Evolutionary conservation across 2,329 filamentous ascomycete genomes (phyloP).

Genomic region (Ophidiomyces ophidiicola): DNA sequence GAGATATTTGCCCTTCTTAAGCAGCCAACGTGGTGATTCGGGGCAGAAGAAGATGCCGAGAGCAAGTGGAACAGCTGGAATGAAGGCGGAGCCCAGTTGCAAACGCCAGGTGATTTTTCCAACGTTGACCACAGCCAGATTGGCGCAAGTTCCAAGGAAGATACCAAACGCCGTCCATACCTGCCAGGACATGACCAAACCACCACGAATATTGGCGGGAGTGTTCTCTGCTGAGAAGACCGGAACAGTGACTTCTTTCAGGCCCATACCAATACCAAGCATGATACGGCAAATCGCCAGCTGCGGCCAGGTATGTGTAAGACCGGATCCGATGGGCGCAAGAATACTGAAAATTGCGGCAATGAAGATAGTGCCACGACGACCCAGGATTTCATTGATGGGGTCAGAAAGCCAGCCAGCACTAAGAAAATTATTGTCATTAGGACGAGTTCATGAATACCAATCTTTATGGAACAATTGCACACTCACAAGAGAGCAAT

Average conservation of each 20-base stretch:
- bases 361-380: conserved; percentile 53
- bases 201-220: conserved; percentile 44
- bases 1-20: conserved; percentile 52
- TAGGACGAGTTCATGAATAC: conserved; percentile 43
- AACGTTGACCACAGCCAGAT: conserved; percentile 50
- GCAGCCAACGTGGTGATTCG: conserved; percentile 53
- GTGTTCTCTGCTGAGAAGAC: conserved; percentile 46
- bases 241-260: conserved; percentile 46
- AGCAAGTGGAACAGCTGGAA: conserved; percentile 50
- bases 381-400: conserved; percentile 46
- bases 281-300: conserved; percentile 45
- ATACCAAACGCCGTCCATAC: conserved; percentile 46
- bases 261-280: conserved; percentile 50
- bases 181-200: conserved; percentile 45
- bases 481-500: conserved; percentile 36
- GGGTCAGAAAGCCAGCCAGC: conserved; percentile 58
- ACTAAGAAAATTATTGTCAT: too few species aligned
- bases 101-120: conserved; percentile 52
- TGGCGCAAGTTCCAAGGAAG: conserved; percentile 55
- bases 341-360: conserved; percentile 53
- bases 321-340: conserved; percentile 53
- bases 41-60: conserved; percentile 50
- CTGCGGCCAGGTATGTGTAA: conserved; percentile 48
- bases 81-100: conserved; percentile 52
- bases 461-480: not conserved